phyloP scores from a whole-genome alignment of 1,139 yeast species.

The Diutina mesorugosa region DNA sequence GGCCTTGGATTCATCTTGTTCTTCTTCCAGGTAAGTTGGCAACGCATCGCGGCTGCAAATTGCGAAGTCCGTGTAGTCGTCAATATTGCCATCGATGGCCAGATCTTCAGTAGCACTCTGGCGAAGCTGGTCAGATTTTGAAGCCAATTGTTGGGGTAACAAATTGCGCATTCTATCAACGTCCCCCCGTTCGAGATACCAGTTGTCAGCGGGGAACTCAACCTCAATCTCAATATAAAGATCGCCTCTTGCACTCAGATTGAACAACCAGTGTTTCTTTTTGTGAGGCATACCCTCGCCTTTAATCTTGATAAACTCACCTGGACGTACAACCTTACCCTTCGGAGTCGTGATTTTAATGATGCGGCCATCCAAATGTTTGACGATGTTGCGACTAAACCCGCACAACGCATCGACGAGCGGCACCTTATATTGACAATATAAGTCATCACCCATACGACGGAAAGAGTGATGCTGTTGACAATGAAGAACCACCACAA shows the following conservation, averaged over 20 bases:
- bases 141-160: constrained; percentile 31
- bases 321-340: constrained; percentile 75
- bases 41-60: constrained; percentile 17
- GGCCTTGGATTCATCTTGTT: constrained; percentile 3
- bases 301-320: constrained; percentile 49
- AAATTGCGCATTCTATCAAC: constrained; percentile 37
- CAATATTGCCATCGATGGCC: constrained; percentile 23
- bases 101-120: constrained; percentile 16
- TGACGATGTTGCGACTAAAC: constrained; percentile 51
- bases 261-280: constrained; percentile 19
- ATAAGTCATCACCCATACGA: constrained; percentile 54
- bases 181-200: constrained; percentile 64
- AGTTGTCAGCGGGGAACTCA: constrained; percentile 73
- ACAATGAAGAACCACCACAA: constrained; percentile 47
- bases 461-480: constrained; percentile 32
- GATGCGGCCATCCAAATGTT: constrained; percentile 74
- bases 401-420: constrained; percentile 80
- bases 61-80: constrained; percentile 27
- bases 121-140: constrained; percentile 11
- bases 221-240: constrained; percentile 59
- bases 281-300: constrained; percentile 82
- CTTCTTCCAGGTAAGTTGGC: constrained; percentile 21
- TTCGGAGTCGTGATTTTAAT: constrained; percentile 50
- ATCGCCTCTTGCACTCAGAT: constrained; percentile 41
- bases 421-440: constrained; percentile 45